Evolutionary conservation across 352 stramenopile genomes (phyloP), one percentile per base, ranked within the genome.

Genomic region (Pythium sp.): DNA sequence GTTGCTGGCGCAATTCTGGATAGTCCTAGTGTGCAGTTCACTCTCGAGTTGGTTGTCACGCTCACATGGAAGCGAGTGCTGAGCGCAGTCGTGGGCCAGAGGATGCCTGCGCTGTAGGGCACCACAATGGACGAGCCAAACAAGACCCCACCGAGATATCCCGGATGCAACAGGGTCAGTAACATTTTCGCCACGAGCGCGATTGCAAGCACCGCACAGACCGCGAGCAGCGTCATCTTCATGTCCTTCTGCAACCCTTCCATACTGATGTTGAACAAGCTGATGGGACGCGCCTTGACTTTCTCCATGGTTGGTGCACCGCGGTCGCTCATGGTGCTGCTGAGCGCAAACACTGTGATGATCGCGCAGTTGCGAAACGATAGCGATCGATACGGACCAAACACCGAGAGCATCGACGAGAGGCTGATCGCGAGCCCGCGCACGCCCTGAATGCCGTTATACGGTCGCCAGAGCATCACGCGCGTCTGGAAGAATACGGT

Each of bases 341-440:
- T 41, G 9, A 56, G 28, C 3, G 26, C 60, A 30, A 79, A 72
- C 18, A 32, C 28, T 2, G 58, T 49, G 12, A 69, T 28, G 20
- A 69, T 67, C 20, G 60, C 53, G n/a, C 51, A 54, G 60, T 69
- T 64, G 6, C 70, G 66, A 7, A 75, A 75, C 24, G 18, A 59
- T 24, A 73, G 34, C 20, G 61, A 67, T 2, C 51, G 38, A 41
- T 76, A 83, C 12, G 76, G 74, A 0, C 76, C 74, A 9, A 81
- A 74, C 2, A 83, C 69, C 0, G 76, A 80, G 12, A 83, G 57
- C 9, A 73, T 68, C 18, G 74, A 75, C 0, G 69, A 76, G 32
- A 83, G 73, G 24, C 74, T 73, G 38, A 83, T 81, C 20, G 74
- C 36, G 32, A 81, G 65, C 1, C 74, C 74, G 6, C 72, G 74